Base-by-base conservation (phyloP, 192 early-diverging fungal genomes). In the Chytriomyces sp. region DNA sequence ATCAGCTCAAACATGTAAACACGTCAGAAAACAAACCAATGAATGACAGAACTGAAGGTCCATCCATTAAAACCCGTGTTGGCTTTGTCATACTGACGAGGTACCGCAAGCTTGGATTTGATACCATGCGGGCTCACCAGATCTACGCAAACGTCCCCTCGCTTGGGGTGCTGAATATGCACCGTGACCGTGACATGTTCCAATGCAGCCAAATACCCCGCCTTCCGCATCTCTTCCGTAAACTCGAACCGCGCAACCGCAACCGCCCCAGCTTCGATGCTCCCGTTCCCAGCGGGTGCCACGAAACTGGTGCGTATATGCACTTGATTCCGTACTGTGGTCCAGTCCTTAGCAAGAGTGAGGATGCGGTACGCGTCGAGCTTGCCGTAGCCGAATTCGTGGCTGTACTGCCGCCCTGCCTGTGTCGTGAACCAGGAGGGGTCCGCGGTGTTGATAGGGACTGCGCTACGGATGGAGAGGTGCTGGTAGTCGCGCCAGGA, bases 11-110 rank as follows among this genome's bases (percentile, higher is more conserved):
- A 57, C n/a, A 2, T 10, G 28, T 34, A 69, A 73, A 8, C 44
- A 31, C 8, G 32, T 6, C 28, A 66, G 32, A 5, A 41, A 40
- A 38, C 61, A 57, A 19, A 94, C 93, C 97, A 99, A 70, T 99
- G 97, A 80, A 91, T 92, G 34, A 99, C 94, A 39, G 84, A 92
- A 93, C 94, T 96, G 68, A 97, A 93, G 25, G 92, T 94, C 97
- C 97, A 99, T 57, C 88, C 83, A 3, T 59, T 17, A 58, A 96
- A 90, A 5, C 97, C 97, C 5, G 74, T 75, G 10, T 36, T 79
- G 69, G 85, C 86, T 10, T 40, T 64, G 77, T 99, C 97, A 67
- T 70, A 82, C 56, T 77, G 78, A 12, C 97, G 74, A 17, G 80
- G 72, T 0, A 85, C 83, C 0, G 88, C 92, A 54, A 99, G 75